Evolutionary conservation across 225 moss, liverwort and hornwort genomes (phyloP), one percentile per base, ranked within the genome.

Genomic region (Asterella californica): DNA sequence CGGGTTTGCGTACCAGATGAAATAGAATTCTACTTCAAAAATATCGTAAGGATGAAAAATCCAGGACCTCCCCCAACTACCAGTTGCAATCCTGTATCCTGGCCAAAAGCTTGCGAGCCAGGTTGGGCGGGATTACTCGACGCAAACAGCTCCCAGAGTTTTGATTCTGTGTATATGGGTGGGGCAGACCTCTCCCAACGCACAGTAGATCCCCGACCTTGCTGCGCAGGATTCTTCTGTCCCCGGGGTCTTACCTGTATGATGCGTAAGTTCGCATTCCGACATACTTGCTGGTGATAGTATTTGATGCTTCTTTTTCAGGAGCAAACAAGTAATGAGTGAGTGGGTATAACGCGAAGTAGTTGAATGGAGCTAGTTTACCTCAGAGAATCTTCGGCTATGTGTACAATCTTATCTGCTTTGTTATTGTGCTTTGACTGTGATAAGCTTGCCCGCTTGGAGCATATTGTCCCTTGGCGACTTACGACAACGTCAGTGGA

Each of bases 241-340:
- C 96, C 96, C 21, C 86, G 82, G 7, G 96, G 96, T 60, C 90
- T 96, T 77, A 87, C 96, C 48, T 96, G 96, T 88, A 96, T 96
- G 96, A 85, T 96, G 75, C 94, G 96, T 96, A 90, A 88, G 96
- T 85, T 79, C 81, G 18, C 62, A 42, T 70, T 49, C 22, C 25
- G 10, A 45, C 70, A 45, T 34, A 54, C 61, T 18, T 11, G 37
- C 24, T 21, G 34, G 9, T 36, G 12, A 32, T 69, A 15, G 45
- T 17, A 9, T 64, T 33, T 50, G 27, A 54, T 37, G 47, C 67
- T 29, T 62, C 30, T 29, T 27, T 37, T 24, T 60, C 52, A n/a
- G 19, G 29, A 38, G 19, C 21, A 19, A 1, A 46, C 9, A 71
- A 12, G 46, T n/a, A n/a, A n/a, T 47, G 18, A 1, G 22, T 71